Percentiles rank a stretch among this genome's conserved stretches.
phyloP scores from a whole-genome alignment of 2,329 filamentous ascomycete species.

The Exutisphaerella laricina region DNA sequence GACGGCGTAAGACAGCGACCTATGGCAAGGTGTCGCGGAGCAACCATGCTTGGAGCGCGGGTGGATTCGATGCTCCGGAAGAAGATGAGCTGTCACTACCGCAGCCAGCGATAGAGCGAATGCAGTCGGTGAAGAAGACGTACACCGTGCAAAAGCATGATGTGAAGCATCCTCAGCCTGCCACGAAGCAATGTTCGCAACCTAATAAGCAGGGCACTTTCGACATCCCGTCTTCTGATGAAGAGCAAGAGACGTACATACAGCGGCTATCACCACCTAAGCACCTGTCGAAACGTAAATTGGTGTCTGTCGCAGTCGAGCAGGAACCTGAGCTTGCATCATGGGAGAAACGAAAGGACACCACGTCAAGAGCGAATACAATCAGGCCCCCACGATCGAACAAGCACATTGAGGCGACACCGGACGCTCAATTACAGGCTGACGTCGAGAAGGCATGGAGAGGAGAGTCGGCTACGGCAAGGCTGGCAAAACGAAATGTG shows the following conservation, averaged over 20 bases:
- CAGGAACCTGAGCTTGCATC: constrained; percentile 19
- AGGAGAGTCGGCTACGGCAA: too few species aligned
- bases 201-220: constrained; percentile 34
- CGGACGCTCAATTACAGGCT: constrained; percentile 4
- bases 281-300: constrained; percentile 10
- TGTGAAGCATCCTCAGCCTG: constrained; percentile 5
- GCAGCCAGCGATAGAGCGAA: not conserved
- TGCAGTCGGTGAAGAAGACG: constrained; percentile 11
- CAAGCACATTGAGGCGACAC: not conserved
- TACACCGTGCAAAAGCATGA: constrained; percentile 16
- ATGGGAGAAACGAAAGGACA: constrained; percentile 24
- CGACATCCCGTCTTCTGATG: constrained; percentile 38
- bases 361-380: not conserved
- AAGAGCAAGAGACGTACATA: constrained; percentile 25
- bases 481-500: too few species aligned
- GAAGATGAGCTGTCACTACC: constrained; percentile 15
- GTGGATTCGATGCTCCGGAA: constrained; percentile 14
- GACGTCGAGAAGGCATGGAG: constrained; percentile 2
- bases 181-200: constrained; percentile 11
- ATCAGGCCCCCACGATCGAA: not conserved
- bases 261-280: constrained; percentile 16
- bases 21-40: constrained; percentile 23
- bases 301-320: constrained; percentile 13
- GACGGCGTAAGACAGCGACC: constrained; percentile 22
- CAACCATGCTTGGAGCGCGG: constrained; percentile 16